A percentile compares a stretch with the other conserved stretches of the same genome.
These are phyloP conservation scores for Amaranthus hypochondriacus DNA, from an alignment of 148 eudicot species.

Conservation along the genomic window DNA sequence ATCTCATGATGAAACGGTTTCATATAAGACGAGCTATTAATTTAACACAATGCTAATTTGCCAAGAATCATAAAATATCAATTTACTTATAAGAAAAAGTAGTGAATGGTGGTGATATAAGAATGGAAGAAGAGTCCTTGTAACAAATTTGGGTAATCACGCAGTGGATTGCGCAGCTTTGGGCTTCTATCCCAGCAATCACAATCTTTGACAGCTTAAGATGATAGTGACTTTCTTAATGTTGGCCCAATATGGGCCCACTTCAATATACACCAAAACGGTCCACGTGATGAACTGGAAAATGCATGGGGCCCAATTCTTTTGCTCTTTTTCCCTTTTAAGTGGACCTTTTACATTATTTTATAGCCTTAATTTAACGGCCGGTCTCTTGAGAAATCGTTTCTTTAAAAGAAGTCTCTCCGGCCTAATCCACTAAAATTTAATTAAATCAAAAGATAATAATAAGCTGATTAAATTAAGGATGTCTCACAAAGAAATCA, in stretches of 20 bases:
- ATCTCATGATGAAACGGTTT: no score
- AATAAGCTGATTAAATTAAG: no score
- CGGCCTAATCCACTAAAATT: no score
- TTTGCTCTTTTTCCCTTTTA: background rate
- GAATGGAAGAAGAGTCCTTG: background rate
- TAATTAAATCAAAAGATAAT: no score
- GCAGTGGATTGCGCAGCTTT: conserved; percentile 24
- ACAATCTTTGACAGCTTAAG: conserved; percentile 13
- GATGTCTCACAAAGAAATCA: no score
- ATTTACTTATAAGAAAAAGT: no score
- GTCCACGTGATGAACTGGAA: conserved; percentile 6
- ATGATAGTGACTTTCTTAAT: conserved; percentile 1
- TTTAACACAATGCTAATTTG: no score
- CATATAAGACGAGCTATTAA: no score
- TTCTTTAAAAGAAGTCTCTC: background rate
- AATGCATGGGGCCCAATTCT: conserved; percentile 4
- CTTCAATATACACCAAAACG: background rate
- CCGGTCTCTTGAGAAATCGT: background rate
- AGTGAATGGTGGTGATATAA: background rate
- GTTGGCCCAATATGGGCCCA: conserved; percentile 7
- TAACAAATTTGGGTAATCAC: conserved; percentile 15
- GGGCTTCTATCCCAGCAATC: background rate
- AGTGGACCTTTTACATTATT: no score
- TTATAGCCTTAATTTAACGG: no score
- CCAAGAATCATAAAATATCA: no score